Percentiles rank a stretch among this genome's conserved stretches.
Evolutionary conservation across 1,139 yeast genomes (phyloP).

Genomic region (Scheffersomyces stambukii): DNA sequence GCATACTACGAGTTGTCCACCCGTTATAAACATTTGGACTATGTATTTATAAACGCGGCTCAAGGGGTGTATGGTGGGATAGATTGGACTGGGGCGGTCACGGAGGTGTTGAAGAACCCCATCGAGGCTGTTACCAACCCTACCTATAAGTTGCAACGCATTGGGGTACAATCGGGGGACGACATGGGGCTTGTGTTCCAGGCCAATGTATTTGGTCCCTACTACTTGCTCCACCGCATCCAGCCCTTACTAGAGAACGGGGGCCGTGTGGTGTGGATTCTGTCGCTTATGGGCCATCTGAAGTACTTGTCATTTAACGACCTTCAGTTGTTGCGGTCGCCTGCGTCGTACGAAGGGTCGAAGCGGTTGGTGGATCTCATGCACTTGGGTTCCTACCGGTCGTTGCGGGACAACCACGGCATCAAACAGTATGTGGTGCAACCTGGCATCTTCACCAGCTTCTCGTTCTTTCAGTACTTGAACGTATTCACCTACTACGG

Average conservation of each 20-base stretch:
- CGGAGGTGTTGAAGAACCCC: constrained; percentile 62
- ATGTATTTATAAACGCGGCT: constrained; percentile 81
- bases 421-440: constrained; percentile 76
- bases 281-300: constrained; percentile 75
- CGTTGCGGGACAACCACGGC: constrained; percentile 41
- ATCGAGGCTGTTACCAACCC: constrained; percentile 81
- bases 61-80: constrained; percentile 85
- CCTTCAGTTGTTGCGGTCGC: constrained; percentile 60
- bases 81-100: constrained; percentile 74
- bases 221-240: constrained; percentile 67
- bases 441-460: constrained; percentile 91
- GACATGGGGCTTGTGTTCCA: constrained; percentile 87
- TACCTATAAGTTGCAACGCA: constrained; percentile 73
- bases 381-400: constrained; percentile 64
- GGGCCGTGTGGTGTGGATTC: constrained; percentile 78
- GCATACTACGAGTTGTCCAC: constrained; percentile 69
- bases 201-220: constrained; percentile 94
- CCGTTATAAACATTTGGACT: constrained; percentile 65
- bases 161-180: constrained; percentile 67
- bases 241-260: constrained; percentile 48
- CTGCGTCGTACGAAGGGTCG: constrained; percentile 85
- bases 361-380: constrained; percentile 81
- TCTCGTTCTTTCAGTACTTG: constrained; percentile 71
- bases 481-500: constrained; percentile 78
- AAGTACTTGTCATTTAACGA: constrained; percentile 69